Conservation (phyloP, 768 basidiomycete genomes). For the Mycena capillaripes region DNA sequence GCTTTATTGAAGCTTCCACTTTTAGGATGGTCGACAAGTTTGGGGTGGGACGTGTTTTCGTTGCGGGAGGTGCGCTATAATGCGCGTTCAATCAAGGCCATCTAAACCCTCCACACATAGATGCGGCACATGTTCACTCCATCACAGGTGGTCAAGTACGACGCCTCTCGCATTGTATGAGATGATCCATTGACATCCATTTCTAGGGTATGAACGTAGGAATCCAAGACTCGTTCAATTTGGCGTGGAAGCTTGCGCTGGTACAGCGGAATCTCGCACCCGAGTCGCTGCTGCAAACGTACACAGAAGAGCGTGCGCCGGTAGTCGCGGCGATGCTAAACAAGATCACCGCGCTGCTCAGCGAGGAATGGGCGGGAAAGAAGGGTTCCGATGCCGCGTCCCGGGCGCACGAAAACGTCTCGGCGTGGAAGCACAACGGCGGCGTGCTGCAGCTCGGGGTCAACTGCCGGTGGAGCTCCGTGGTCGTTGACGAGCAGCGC, state of each 20-base stretch:
- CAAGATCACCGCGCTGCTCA: slow-evolving; percentile 38
- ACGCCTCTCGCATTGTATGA: slow-evolving; percentile 32
- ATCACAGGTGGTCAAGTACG: slow-evolving; percentile 39
- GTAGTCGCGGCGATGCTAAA: slow-evolving; percentile 45
- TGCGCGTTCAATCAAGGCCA: not conserved
- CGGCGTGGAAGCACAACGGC: slow-evolving; percentile 32
- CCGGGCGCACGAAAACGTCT: slow-evolving; percentile 18
- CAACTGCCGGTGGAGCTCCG: slow-evolving; percentile 51
- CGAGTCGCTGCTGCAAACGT: slow-evolving; percentile 40
- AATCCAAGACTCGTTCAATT: slow-evolving; percentile 41
- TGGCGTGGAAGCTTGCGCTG: slow-evolving; percentile 43
- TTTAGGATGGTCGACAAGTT: slow-evolving; percentile 55
- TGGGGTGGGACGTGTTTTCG: slow-evolving; percentile 54
- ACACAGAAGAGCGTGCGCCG: slow-evolving; percentile 42
- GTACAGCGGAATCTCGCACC: slow-evolving; percentile 40
- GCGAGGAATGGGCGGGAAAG: slow-evolving; percentile 47
- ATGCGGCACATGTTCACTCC: slow-evolving; percentile 45
- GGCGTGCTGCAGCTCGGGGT: slow-evolving; percentile 49
- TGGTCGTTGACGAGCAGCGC: slow-evolving; percentile 53
- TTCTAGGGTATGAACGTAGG: slow-evolving; percentile 31
- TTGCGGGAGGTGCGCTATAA: slow-evolving; percentile 53
- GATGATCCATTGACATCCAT: not conserved
- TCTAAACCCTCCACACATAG: slow-evolving; percentile 24
- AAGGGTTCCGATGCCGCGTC: slow-evolving; percentile 45
- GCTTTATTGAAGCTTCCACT: not conserved